A percentile compares a stretch with the other conserved stretches of the same genome.
These are phyloP conservation scores for Ophiocytium majus DNA, from an alignment of 352 stramenopile species.

Conservation along the genomic window DNA sequence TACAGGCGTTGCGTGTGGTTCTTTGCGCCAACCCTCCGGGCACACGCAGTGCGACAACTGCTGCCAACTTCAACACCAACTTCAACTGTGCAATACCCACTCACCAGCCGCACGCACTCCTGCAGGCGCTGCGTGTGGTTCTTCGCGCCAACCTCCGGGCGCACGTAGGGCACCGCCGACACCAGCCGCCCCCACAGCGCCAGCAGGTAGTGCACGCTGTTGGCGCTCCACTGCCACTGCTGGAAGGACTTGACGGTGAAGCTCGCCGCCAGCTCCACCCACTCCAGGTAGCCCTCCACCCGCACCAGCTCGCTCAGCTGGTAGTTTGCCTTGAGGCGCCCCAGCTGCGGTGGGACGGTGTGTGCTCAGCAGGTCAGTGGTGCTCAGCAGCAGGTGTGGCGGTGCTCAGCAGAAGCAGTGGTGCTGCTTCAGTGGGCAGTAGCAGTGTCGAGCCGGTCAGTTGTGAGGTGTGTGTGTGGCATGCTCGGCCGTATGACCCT, in stretches of 20 bases:
- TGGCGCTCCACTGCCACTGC: constrained; percentile 80
- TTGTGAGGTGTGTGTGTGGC: too few species aligned
- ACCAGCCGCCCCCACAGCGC: constrained; percentile 91
- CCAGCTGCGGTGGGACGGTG: constrained; percentile 24
- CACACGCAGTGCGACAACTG: constrained; percentile 85
- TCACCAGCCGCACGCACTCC: constrained; percentile 63
- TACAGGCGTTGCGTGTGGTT: constrained; percentile 63
- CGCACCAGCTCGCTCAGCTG: constrained; percentile 86
- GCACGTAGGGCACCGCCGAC: constrained; percentile 90
- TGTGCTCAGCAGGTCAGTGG: too few species aligned
- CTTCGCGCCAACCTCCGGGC: constrained; percentile 67
- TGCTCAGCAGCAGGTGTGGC: too few species aligned
- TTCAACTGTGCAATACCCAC: too few species aligned
- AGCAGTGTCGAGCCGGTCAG: too few species aligned
- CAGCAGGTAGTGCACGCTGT: constrained; percentile 94
- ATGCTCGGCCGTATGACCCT: too few species aligned
- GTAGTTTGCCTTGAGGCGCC: constrained; percentile 95
- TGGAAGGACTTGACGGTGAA: constrained; percentile 95
- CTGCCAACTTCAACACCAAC: too few species aligned
- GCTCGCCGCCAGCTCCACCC: constrained; percentile 87
- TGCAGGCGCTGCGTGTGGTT: constrained; percentile 63
- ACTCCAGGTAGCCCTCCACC: constrained; percentile 91
- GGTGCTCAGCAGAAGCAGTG: too few species aligned
- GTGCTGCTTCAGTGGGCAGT: too few species aligned
- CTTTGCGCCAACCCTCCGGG: constrained; percentile 66